phyloP scores from a whole-genome alignment of 2,329 filamentous ascomycete species.

The Paraphaeosphaeria minitans region DNA sequence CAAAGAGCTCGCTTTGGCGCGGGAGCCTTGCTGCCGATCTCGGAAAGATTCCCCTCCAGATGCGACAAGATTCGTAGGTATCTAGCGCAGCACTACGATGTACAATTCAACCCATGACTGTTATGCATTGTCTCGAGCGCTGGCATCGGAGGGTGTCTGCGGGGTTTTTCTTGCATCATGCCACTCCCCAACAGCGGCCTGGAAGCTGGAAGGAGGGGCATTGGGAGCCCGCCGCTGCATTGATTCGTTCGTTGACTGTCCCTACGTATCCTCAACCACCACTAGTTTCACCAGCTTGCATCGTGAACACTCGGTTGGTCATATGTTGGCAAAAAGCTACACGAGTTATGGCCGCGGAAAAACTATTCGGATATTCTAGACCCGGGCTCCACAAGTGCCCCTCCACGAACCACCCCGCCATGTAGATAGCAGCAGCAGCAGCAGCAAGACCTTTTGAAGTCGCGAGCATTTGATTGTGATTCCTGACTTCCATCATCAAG shows the following conservation, averaged over 20 bases:
- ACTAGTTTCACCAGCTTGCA: neutral
- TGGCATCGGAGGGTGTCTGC: neutral
- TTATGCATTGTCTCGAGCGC: neutral
- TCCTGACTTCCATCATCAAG: conserved; percentile 3
- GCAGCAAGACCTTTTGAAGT: neutral
- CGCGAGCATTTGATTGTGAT: neutral
- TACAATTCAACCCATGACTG: neutral
- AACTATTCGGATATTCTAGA: conserved; percentile 5
- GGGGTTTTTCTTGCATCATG: neutral
- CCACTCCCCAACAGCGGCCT: conserved; percentile 1
- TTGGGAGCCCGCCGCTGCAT: neutral
- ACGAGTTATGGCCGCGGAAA: neutral
- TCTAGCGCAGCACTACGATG: neutral
- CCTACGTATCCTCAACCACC: neutral
- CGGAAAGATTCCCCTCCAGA: conserved; percentile 2
- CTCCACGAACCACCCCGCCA: conserved; percentile 4
- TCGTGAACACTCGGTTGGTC: neutral
- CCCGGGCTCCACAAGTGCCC: conserved; percentile 8
- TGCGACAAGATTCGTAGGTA: conserved; percentile 3
- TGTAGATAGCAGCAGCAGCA: too few species aligned
- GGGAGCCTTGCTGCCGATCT: conserved; percentile 6
- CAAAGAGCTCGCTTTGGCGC: neutral
- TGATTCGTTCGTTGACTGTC: neutral
- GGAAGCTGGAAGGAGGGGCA: conserved; percentile 1
- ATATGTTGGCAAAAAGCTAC: neutral